Evolutionary conservation across 768 basidiomycete species (phyloP).

Genomic region (Mycena alexandri): DNA sequence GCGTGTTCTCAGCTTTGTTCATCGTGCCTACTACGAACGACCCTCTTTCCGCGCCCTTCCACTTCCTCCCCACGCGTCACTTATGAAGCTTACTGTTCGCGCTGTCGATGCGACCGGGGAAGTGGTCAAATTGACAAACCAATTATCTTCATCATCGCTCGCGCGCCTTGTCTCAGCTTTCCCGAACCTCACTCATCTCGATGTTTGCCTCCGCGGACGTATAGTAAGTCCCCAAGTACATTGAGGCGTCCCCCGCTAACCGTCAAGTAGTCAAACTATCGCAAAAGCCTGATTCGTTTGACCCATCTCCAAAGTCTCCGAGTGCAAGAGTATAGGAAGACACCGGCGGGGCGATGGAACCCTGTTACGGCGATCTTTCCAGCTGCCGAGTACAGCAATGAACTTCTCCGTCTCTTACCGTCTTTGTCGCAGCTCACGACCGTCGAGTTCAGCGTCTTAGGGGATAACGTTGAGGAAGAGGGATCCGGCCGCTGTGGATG

Average conservation of each 20-base stretch:
- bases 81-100: conserved; percentile 2
- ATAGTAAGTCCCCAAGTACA: background rate
- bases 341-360: background rate
- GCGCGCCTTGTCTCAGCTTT: conserved; percentile 12
- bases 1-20: conserved; percentile 10
- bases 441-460: conserved; percentile 12
- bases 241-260: background rate
- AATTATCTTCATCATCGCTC: conserved; percentile 12
- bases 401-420: background rate
- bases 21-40: background rate
- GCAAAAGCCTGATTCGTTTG: background rate
- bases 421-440: conserved; percentile 1
- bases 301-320: conserved; percentile 15
- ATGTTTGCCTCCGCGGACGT: conserved; percentile 9
- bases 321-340: conserved; percentile 5
- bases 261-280: background rate
- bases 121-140: background rate
- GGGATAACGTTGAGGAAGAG: background rate
- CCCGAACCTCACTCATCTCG: conserved; percentile 27
- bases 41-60: background rate
- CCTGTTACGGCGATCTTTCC: conserved; percentile 2
- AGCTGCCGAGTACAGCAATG: background rate
- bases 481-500: background rate
- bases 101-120: background rate
- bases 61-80: background rate